Base-by-base conservation (phyloP, 768 basidiomycete genomes). In the Boletus tylopilopsis region DNA sequence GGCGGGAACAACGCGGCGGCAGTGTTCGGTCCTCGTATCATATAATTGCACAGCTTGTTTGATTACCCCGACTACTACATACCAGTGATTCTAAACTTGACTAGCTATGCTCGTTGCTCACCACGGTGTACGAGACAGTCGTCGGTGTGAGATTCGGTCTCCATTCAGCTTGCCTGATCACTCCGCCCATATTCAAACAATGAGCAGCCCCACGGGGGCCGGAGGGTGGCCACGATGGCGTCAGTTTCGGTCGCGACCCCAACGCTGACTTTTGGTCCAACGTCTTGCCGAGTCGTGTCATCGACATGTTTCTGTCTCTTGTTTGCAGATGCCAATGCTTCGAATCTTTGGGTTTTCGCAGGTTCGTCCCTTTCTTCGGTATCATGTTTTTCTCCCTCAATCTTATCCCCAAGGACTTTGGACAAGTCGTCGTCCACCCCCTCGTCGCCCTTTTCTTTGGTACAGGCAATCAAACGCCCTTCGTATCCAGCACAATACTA, bases 371-470 rank as follows among this genome's bases (percentile, higher is more conserved):
- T 10, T 19, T 15, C 32, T 10, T 15, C 10, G n/a, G 18, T 29
- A 15, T 34, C 9, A 6, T 29, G 15, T n/a, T 29, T 9, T 25
- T 19, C 16, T 37, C 6, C 18, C 8, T 18, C 15, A 27, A 13
- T 7, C 15, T n/a, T n/a, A 7, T 37, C 32, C 13, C 2, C 46
- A 35, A 47, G 39, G 50, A 41, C 27, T 41, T 50, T 49, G 46
- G 49, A 33, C 8, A 47, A 27, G 32, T 40, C 10, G n/a, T 50
- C 22, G 34, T 44, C 42, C 37, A 44, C 22, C 34, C 54, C 1
- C 41, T 43, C 15, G 36, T 54, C 23, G 44, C 47, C 25, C 43
- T 38, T 16, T 39, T 55, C 40, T 49, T 49, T 16, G 47, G 48
- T 22, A 46, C 43, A n/a, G 37, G 43, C 10, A 50, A 33, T 23